These are phyloP conservation scores for Debaryomyces castellii DNA, from an alignment of 805 yeast genomes.

Conservation along the genomic window DNA sequence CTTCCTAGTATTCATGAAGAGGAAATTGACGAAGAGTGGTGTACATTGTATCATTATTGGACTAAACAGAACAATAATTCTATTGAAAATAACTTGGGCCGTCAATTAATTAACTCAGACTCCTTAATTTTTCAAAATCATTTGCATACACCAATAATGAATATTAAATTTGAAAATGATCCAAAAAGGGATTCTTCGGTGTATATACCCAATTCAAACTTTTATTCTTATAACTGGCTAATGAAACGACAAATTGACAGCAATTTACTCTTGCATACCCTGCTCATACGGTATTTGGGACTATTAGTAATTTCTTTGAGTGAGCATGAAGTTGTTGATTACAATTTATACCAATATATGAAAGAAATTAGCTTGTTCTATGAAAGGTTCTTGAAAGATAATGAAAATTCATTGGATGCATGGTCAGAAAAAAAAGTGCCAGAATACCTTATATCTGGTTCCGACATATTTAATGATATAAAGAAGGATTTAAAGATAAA, in stretches of 20 bases:
- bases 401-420: constrained; percentile 9
- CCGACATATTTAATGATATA: constrained; percentile 21
- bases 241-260: constrained; percentile 23
- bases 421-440: constrained; percentile 24
- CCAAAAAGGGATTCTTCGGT: constrained; percentile 24
- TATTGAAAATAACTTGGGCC: constrained; percentile 33
- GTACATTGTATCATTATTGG: constrained; percentile 38
- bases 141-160: constrained; percentile 29
- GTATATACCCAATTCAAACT: constrained; percentile 35
- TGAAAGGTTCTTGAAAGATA: constrained; percentile 12
- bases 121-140: constrained; percentile 32
- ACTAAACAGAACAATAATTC: constrained; percentile 26
- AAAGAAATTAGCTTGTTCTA: constrained; percentile 15
- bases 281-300: constrained; percentile 37
- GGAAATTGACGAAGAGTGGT: constrained; percentile 11
- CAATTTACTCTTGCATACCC: constrained; percentile 29
- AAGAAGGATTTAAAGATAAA: constrained; percentile 16
- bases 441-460: constrained; percentile 15
- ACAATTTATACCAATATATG: constrained; percentile 22
- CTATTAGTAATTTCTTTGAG: constrained; percentile 32
- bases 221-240: constrained; percentile 33
- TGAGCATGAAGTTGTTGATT: constrained; percentile 40
- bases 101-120: constrained; percentile 20
- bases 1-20: constrained; percentile 1
- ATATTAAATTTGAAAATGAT: constrained; percentile 31